Percentiles rank a stretch among this genome's conserved stretches.
Evolutionary conservation across 192 early-diverging fungal species (phyloP).

Genomic region (Coemansia sp.): DNA sequence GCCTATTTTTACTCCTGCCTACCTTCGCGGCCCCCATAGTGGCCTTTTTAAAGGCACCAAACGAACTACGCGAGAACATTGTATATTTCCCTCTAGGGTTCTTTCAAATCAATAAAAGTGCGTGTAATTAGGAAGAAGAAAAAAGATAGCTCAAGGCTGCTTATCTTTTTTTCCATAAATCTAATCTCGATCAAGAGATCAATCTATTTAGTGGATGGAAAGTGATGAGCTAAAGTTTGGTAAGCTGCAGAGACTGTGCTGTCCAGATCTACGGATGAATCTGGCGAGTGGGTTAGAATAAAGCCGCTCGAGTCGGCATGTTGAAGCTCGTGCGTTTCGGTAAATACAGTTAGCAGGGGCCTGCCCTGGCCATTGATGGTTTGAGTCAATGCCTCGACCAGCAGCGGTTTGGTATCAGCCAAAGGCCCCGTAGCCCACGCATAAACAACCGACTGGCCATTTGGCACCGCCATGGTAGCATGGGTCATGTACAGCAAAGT

Average conservation of each 20-base stretch:
- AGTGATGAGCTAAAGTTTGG: not conserved
- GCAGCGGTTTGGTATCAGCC: slow-evolving; percentile 5
- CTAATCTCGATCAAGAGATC: slow-evolving; percentile 10
- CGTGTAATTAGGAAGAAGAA: not conserved
- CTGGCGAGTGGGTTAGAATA: slow-evolving; percentile 9
- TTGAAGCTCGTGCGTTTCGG: slow-evolving; percentile 15
- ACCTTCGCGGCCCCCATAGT: slow-evolving; percentile 37
- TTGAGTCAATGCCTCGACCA: slow-evolving; percentile 11
- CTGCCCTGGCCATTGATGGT: not conserved
- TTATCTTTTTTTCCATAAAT: slow-evolving; percentile 12
- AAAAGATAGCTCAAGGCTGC: not conserved
- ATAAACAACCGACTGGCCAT: slow-evolving; percentile 21
- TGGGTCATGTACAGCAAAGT: slow-evolving; percentile 38
- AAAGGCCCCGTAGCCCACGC: slow-evolving; percentile 21
- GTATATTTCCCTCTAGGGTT: not conserved
- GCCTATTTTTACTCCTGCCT: slow-evolving; percentile 7
- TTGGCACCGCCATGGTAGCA: slow-evolving; percentile 29
- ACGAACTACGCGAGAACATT: slow-evolving; percentile 48
- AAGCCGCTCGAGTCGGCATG: not conserved
- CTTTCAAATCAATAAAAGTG: not conserved
- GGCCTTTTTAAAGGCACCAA: slow-evolving; percentile 34
- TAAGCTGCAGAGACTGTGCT: slow-evolving; percentile 15
- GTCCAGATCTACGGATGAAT: slow-evolving; percentile 26
- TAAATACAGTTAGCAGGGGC: slow-evolving; percentile 18
- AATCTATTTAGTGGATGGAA: not conserved